These are phyloP conservation scores for Antrodiella citrinella DNA, from an alignment of 768 basidiomycete species.

Conservation along the genomic window DNA sequence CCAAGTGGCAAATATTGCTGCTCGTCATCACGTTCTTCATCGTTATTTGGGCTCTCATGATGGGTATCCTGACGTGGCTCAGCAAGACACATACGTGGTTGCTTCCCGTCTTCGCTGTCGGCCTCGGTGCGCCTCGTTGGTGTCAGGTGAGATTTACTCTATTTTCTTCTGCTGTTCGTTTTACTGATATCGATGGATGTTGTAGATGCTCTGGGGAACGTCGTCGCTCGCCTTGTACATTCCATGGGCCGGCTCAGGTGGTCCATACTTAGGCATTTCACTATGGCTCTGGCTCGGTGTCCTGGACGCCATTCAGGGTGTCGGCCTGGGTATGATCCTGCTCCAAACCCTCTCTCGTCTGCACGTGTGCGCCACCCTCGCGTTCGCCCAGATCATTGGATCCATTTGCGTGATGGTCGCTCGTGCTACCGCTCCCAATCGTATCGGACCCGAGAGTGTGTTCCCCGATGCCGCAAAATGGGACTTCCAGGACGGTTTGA, in stretches of 20 bases:
- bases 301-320: constrained; percentile 89
- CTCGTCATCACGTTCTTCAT: constrained; percentile 82
- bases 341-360: constrained; percentile 87
- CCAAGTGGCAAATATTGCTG: constrained; percentile 76
- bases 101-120: constrained; percentile 90
- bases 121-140: constrained; percentile 90
- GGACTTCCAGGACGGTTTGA: constrained; percentile 71
- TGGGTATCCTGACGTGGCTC: constrained; percentile 72
- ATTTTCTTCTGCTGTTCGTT: constrained; percentile 25
- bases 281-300: constrained; percentile 96
- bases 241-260: constrained; percentile 82
- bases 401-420: constrained; percentile 89
- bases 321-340: constrained; percentile 87
- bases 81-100: constrained; percentile 96
- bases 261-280: constrained; percentile 84
- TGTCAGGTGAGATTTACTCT: too few relatives aligned
- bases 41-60: constrained; percentile 72
- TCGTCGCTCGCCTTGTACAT: constrained; percentile 90
- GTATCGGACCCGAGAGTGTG: constrained; percentile 81
- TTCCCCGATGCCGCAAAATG: constrained; percentile 91
- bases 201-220: constrained; percentile 96
- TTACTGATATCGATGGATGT: constrained; percentile 28
- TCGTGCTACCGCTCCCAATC: constrained; percentile 82
- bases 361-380: constrained; percentile 90
- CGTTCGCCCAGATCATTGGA: constrained; percentile 85